phyloP scores from a whole-genome alignment of 805 yeast genomes.

The Lachancea waltii region DNA sequence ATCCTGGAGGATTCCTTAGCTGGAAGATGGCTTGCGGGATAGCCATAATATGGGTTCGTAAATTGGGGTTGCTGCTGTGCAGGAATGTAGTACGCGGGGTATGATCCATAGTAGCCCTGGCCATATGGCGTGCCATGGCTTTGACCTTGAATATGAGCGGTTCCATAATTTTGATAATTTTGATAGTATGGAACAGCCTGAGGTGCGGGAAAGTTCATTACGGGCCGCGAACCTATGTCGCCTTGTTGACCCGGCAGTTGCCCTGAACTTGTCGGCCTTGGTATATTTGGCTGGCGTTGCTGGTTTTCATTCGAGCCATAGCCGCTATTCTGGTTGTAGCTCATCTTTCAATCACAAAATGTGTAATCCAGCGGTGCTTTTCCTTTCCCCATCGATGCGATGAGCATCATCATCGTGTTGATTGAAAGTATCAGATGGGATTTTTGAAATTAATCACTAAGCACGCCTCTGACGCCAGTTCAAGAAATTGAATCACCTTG shows the following conservation, averaged over 20 bases:
- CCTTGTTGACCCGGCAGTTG: constrained; percentile 3
- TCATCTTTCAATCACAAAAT: background rate
- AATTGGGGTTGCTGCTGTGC: constrained; percentile 4
- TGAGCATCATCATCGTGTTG: no score
- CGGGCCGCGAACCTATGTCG: background rate
- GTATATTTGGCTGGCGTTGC: background rate
- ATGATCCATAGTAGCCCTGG: constrained; percentile 1
- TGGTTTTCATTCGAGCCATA: background rate
- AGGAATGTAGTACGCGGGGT: constrained; percentile 1
- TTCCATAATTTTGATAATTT: background rate
- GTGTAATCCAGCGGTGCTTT: no score
- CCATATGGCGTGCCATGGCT: no score
- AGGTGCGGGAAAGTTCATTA: background rate
- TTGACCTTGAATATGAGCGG: no score
- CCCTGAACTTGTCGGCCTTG: constrained; percentile 8
- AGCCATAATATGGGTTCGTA: background rate
- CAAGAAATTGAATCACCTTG: background rate
- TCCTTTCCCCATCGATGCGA: no score
- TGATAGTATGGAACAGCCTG: background rate
- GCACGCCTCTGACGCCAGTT: background rate
- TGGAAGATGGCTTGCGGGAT: background rate
- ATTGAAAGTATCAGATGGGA: no score
- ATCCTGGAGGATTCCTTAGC: background rate
- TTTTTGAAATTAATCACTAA: background rate
- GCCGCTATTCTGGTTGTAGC: background rate